phyloP scores from a whole-genome alignment of 192 early-diverging fungal genomes.

The Linnemannia hyalina region DNA sequence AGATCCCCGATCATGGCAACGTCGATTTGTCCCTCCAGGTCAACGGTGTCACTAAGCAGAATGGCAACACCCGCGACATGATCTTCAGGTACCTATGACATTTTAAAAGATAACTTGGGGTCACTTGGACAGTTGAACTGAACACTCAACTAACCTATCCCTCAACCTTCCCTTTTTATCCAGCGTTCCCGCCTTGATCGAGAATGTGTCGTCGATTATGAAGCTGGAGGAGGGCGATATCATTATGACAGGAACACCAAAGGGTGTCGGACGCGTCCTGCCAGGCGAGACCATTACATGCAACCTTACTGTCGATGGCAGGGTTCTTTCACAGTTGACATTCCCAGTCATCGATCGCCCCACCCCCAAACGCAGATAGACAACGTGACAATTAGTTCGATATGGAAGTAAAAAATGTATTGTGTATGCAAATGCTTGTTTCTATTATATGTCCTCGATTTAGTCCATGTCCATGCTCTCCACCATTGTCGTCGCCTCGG shows the following conservation, averaged over 20 bases:
- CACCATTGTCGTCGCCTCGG: slow-evolving; percentile 19
- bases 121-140: not conserved
- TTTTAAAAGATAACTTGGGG: not conserved
- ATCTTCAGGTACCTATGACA: slow-evolving; percentile 78
- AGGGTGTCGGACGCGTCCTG: slow-evolving; percentile 85
- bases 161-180: not conserved
- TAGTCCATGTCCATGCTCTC: slow-evolving; percentile 58
- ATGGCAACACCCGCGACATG: slow-evolving; percentile 92
- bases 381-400: not conserved
- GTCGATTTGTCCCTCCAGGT: slow-evolving; percentile 84
- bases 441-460: not conserved
- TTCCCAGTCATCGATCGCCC: slow-evolving; percentile 63
- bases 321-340: slow-evolving; percentile 52
- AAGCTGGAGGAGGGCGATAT: slow-evolving; percentile 90
- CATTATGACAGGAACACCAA: slow-evolving; percentile 91
- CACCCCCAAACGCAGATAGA: not conserved
- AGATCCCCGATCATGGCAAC: slow-evolving; percentile 77
- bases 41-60: slow-evolving; percentile 81
- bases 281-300: slow-evolving; percentile 85
- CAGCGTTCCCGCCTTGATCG: slow-evolving; percentile 84
- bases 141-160: not conserved
- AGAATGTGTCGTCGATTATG: slow-evolving; percentile 89
- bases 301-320: slow-evolving; percentile 65
- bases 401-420: not conserved
- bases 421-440: not conserved